These are phyloP conservation scores for Alternaria incomplexa DNA, from an alignment of 2,329 filamentous ascomycete genomes.

Conservation along the genomic window DNA sequence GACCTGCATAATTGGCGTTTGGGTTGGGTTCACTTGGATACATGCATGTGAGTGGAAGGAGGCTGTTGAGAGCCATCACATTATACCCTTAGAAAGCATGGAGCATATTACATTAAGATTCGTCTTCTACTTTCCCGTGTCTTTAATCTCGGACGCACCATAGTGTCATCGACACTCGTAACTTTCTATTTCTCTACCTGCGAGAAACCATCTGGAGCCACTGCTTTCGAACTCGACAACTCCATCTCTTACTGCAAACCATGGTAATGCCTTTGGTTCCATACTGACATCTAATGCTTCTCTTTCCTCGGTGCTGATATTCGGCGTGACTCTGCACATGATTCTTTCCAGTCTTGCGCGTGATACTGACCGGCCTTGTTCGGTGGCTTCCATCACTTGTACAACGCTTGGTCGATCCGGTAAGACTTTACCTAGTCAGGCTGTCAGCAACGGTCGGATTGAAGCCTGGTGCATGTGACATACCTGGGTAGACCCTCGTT, in stretches of 20 bases:
- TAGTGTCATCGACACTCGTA: constrained; percentile 40
- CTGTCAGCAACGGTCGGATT: not conserved
- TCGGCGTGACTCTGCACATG: constrained; percentile 27
- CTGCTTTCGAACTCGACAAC: constrained; percentile 38
- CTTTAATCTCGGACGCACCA: not conserved
- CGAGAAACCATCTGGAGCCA: constrained; percentile 38
- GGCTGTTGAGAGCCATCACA: constrained; percentile 7
- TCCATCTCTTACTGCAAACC: constrained; percentile 41
- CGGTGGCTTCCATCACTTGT: constrained; percentile 22
- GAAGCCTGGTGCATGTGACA: not conserved
- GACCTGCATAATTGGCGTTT: constrained; percentile 36
- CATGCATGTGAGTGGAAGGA: not conserved
- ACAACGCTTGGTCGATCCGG: constrained; percentile 16
- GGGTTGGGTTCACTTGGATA: constrained; percentile 27
- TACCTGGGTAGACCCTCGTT: constrained; percentile 19
- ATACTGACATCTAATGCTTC: constrained; percentile 4
- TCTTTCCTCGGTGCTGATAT: constrained; percentile 20
- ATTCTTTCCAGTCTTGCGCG: constrained; percentile 23
- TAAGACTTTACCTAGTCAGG: constrained; percentile 14
- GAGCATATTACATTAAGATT: constrained; percentile 1
- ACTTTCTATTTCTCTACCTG: constrained; percentile 42
- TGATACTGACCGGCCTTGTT: constrained; percentile 12
- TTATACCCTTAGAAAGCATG: constrained; percentile 21
- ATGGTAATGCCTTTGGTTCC: constrained; percentile 21
- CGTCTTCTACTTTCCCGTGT: not conserved